These are phyloP conservation scores for Calonectria leucothoes DNA, from an alignment of 2,329 filamentous ascomycete genomes.

Conservation along the genomic window DNA sequence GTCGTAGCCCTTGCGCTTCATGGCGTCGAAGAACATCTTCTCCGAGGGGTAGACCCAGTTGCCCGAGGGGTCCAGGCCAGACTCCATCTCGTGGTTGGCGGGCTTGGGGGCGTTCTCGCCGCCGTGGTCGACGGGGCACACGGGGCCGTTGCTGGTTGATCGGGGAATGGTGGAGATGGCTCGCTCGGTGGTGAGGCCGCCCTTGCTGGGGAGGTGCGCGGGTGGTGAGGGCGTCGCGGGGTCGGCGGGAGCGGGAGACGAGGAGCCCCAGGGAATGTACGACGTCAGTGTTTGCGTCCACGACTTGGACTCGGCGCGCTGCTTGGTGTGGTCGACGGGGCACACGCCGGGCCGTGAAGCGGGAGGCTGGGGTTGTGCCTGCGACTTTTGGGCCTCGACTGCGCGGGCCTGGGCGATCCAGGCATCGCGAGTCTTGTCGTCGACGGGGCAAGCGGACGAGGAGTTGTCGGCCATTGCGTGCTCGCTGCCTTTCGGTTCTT, in stretches of 20 bases:
- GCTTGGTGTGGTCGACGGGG: conserved; percentile 48
- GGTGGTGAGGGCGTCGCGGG: conserved; percentile 15
- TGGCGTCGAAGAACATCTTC: conserved; percentile 97
- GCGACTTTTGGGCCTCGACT: conserved; percentile 53
- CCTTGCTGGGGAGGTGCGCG: conserved; percentile 22
- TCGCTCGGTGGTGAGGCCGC: conserved; percentile 71
- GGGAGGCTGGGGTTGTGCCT: conserved; percentile 30
- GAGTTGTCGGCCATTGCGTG: conserved; percentile 43
- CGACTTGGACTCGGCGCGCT: conserved; percentile 46
- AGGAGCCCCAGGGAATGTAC: conserved; percentile 55
- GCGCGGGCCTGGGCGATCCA: conserved; percentile 81
- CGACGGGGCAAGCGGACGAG: conserved; percentile 79
- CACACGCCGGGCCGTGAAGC: conserved; percentile 35
- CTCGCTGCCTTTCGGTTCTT: not conserved
- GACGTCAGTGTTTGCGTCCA: conserved; percentile 58
- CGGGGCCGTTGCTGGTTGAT: conserved; percentile 53
- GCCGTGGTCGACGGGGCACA: conserved; percentile 54
- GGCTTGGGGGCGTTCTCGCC: conserved; percentile 40
- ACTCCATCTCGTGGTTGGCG: conserved; percentile 84
- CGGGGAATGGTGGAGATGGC: conserved; percentile 85
- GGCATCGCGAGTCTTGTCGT: conserved; percentile 86
- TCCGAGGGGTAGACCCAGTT: conserved; percentile 99
- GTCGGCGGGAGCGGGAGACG: conserved; percentile 37
- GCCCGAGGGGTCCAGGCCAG: conserved; percentile 76
- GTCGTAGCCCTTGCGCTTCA: conserved; percentile 89